These are phyloP conservation scores for Vigna reflexopilosa DNA, from an alignment of 306 rosid species.

Conservation along the genomic window DNA sequence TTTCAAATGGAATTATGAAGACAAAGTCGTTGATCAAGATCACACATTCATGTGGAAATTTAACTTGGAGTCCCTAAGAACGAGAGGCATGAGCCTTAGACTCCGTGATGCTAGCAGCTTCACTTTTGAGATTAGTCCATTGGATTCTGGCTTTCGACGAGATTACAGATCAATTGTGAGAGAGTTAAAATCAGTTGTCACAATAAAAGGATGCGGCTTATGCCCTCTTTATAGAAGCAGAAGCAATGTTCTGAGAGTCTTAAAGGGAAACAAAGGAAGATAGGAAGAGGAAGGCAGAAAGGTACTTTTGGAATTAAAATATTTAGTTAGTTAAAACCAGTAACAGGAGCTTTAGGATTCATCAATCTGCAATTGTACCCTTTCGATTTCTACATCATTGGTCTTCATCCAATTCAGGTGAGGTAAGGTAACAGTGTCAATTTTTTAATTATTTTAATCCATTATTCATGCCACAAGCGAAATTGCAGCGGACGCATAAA, in stretches of 20 bases:
- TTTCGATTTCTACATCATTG: too few relatives aligned
- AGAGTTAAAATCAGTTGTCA: neutral
- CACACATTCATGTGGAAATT: too few relatives aligned
- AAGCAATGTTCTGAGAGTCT: neutral
- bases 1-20: too few relatives aligned
- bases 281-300: neutral
- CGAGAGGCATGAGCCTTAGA: neutral
- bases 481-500: too few relatives aligned
- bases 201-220: slow-evolving; percentile 27
- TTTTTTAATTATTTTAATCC: too few relatives aligned
- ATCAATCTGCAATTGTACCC: too few relatives aligned
- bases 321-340: too few relatives aligned
- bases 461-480: too few relatives aligned
- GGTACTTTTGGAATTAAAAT: neutral
- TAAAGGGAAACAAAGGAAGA: neutral
- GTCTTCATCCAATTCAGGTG: too few relatives aligned
- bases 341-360: too few relatives aligned
- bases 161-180: neutral
- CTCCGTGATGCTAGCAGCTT: neutral
- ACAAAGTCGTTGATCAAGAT: too few relatives aligned
- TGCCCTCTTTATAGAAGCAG: neutral
- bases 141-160: neutral
- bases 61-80: neutral
- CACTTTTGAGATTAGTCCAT: neutral
- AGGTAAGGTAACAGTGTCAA: too few relatives aligned